These are phyloP conservation scores for Aspergillus caelatus DNA, from an alignment of 2,329 filamentous ascomycete species.

Conservation along the genomic window DNA sequence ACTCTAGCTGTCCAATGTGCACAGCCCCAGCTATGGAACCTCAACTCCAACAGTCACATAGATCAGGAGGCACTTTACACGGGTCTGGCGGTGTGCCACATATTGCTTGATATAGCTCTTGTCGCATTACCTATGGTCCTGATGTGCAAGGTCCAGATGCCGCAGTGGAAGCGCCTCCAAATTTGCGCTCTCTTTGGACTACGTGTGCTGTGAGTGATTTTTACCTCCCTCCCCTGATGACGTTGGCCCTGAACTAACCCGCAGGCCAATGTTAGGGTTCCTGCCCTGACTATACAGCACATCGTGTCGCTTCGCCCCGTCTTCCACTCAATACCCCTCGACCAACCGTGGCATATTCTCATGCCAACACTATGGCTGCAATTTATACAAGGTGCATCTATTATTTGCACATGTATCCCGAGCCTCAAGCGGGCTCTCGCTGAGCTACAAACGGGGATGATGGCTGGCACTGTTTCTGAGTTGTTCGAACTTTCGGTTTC, in stretches of 20 bases:
- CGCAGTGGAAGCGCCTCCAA: not conserved
- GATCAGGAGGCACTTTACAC: slow-evolving; percentile 2
- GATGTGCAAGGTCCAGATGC: slow-evolving; percentile 1
- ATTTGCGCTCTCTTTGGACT: slow-evolving; percentile 6
- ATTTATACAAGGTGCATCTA: not conserved
- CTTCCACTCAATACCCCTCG: not conserved
- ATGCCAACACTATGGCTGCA: slow-evolving; percentile 7
- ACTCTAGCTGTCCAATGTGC: not conserved
- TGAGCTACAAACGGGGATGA: slow-evolving; percentile 11
- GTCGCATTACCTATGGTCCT: not conserved
- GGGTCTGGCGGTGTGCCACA: not conserved
- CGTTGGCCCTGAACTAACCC: not conserved
- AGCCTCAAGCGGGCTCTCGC: slow-evolving; percentile 3
- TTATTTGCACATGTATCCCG: slow-evolving; percentile 3
- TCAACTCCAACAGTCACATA: not conserved
- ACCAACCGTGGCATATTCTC: not conserved
- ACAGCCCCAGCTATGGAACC: not conserved
- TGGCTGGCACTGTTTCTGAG: slow-evolving; percentile 3
- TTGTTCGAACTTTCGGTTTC: slow-evolving; percentile 6
- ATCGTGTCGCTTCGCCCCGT: not conserved
- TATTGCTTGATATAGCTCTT: not conserved
- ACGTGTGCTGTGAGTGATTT: not conserved
- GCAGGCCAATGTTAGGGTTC: not conserved
- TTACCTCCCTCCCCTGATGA: no score
- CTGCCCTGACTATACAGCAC: not conserved